Evolutionary conservation across 148 eudicot species (phyloP), one percentile per base, ranked within the genome.

Genomic region (Gaultheria prostrata): DNA sequence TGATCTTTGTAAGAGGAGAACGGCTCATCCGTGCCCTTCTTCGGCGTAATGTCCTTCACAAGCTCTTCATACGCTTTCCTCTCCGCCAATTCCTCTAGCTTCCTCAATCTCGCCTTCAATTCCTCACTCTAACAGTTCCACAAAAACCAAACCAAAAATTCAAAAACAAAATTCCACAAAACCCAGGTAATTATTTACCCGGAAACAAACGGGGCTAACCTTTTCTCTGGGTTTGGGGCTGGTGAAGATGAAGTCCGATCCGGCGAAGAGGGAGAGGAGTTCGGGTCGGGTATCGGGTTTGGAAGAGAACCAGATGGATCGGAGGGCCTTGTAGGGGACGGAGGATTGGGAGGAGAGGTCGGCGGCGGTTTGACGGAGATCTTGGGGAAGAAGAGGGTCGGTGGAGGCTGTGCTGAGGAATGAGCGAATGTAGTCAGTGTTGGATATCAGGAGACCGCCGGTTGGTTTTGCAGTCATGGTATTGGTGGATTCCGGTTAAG

Each of bases 1-100:
- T 96, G 98, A 88, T 96, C 98, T 87, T 96, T 96, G 90, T 93
- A 96, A 85, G 98, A 89, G 53, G 98, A 96, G 84, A 96, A 96
- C 12, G 98, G 97, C 85, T 96, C 98, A 50, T 91, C 87, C 10
- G 86, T 86, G 50, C 82, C 83, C 85, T 84, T 86, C 84, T 83
- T 94, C n/a, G 97, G 98, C 6, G 92, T 89, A 84, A 96, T 92
- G 85, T 96, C 98, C 88, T 96, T 96, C 73, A 96, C 95, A 77
- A 96, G 93, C 88, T 94, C 98, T 2, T 88, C 89, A 87, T 96
- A 96, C 6, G 92, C 98, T 81, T 93, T 94, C 88, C 95, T 92
- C 89, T 96, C 98, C 2, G 95, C 96, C 28, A 88, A 73, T 85
- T 92, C 98, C 83, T 92, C 91, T 51, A 93, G 87, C 82, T 93